These are phyloP conservation scores for Cutaneotrichosporon arboriforme DNA, from an alignment of 1,284 basidiomycete genomes.

Conservation along the genomic window DNA sequence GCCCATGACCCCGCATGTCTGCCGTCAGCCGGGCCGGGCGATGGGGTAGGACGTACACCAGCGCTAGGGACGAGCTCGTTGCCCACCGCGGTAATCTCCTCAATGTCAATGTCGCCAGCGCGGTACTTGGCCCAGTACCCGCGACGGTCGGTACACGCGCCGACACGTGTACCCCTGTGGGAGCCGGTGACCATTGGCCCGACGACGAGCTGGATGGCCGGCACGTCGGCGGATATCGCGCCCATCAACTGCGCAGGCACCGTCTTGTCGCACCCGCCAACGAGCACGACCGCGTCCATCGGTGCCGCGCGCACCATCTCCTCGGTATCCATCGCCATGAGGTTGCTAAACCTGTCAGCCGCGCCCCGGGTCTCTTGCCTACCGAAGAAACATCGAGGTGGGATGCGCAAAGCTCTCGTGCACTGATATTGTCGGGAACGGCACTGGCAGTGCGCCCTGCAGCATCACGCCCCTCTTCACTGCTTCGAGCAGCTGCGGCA, in stretches of 20 bases:
- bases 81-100: constrained; percentile 41
- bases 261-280: constrained; percentile 47
- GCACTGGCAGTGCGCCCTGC: constrained; percentile 36
- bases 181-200: constrained; percentile 45
- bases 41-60: constrained; percentile 24
- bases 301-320: constrained; percentile 46
- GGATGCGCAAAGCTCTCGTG: constrained; percentile 44
- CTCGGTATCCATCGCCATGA: constrained; percentile 46
- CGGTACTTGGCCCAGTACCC: constrained; percentile 43
- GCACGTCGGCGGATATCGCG: constrained; percentile 41
- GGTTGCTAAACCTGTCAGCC: constrained; percentile 20
- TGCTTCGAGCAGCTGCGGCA: constrained; percentile 37
- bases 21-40: background rate
- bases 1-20: constrained; percentile 47
- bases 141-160: constrained; percentile 45
- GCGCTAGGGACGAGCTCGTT: constrained; percentile 42
- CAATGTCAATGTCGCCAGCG: constrained; percentile 40
- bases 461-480: constrained; percentile 41
- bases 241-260: constrained; percentile 47
- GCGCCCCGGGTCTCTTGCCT: background rate
- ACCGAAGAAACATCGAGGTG: constrained; percentile 43
- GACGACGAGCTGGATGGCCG: constrained; percentile 41
- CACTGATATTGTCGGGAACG: constrained; percentile 44
- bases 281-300: constrained; percentile 43
- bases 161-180: constrained; percentile 37